Evolutionary conservation across 2,329 filamentous ascomycete species (phyloP), one percentile per base, ranked within the genome.

Genomic region (Trichophyton verrucosum): DNA sequence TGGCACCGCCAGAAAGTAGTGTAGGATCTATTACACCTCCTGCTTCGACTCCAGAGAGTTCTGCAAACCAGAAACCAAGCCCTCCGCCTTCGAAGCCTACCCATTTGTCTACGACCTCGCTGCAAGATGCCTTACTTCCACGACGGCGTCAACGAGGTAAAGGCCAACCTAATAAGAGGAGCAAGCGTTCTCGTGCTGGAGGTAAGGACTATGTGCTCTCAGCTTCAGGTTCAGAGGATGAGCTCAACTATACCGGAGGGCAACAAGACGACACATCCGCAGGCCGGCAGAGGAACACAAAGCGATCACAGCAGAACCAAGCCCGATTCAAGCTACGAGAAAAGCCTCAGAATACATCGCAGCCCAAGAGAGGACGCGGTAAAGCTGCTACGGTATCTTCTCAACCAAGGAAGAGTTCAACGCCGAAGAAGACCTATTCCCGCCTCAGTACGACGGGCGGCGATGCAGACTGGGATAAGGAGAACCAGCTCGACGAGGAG

Each of bases 241-340:
- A 57, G 27, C 55, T 57, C 55, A 44, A 40, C 15, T 44, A 42
- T n/a, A 42, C 55, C 15, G 36, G 40, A 44, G 33, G 3, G 6
- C 36, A 42, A 38, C 20, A 36, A 5, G 55, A 44, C 4, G 36
- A 7, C n/a, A 57, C 33, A 57, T 5, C 33, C 11, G 1, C 36
- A 15, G 17, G 36, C 22, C 20, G 24, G 40, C 40, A n/a, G 8
- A 57, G 22, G 27, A 44, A 17, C 20, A 24, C 22, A 38, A 57
- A 57, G 22, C 33, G 36, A n/a, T 2, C 55, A n/a, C 55, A 40
- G 27, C 20, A 30, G 6, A 7, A 36, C 58, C 62, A 64, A 57
- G 62, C 61, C 44, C 61, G 61, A 36, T 63, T 49, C 62, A 66
- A 62, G 30, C 62, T 61, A 51, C 58, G 61, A 60, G 44, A 63